Evolutionary conservation across 148 eudicot species (phyloP), one percentile per base, ranked within the genome.

Genomic region (Selenicereus undatus): DNA sequence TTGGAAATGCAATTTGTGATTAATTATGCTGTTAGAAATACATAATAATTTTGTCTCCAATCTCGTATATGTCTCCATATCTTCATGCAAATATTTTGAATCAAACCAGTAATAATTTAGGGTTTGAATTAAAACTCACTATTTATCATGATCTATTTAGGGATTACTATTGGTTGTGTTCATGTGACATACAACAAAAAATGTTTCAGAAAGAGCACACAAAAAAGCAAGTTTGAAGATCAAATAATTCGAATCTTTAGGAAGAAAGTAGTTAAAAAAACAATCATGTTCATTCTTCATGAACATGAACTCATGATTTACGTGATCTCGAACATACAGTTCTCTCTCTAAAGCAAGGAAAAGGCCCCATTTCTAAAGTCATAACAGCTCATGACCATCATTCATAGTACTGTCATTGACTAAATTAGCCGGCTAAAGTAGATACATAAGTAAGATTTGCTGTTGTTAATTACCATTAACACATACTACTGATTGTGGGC

Each of bases 261-360:
- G 54, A 60, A 5, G 29, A 50, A 74, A 62, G 35, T 39, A 13
- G 39, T 24, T 32, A 9, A 48, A 64, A 64, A n/a, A 64, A n/a
- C 11, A 64, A 43, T 26, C 2, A n/a, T 36, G 5, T 32, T 42
- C 26, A 58, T 72, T 82, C 39, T 62, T 69, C 80, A 45, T 77
- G 77, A 79, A 79, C 79, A 83, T 83, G 82, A 56, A 75, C 64
- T 79, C 86, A 80, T 65, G 71, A 83, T 56, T 83, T 52, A 30
- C 71, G 76, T 60, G 79, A 32, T 36, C 70, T 66, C 12, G 4
- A 75, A 10, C 14, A 43, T 52, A 83, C 79, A 79, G 72, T 80
- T 80, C 72, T 79, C 77, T 80, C 72, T 79, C 77, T 75, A 83
- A 75, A 79, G 79, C 52, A 75, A 35, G 18, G 18, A 7, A 17